phyloP scores from a whole-genome alignment of 495 filamentous ascomycete genomes.

The Hapsidospora chrysogenum region DNA sequence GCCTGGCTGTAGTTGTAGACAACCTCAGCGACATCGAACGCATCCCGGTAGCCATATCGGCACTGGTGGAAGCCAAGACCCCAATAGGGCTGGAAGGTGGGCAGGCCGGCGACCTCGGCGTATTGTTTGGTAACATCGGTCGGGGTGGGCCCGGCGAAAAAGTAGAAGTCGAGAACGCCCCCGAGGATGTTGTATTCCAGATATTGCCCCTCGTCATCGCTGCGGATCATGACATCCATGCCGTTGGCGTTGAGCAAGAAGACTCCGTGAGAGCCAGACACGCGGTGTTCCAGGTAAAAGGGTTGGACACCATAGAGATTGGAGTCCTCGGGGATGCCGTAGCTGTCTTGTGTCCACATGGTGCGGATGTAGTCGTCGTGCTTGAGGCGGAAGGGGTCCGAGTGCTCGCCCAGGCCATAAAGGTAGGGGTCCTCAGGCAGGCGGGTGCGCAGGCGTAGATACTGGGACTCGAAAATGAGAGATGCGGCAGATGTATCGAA shows the following conservation, averaged over 20 bases:
- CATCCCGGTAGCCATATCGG: conserved; percentile 63
- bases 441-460: conserved; percentile 50
- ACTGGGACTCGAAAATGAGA: conserved; percentile 67
- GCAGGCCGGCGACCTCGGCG: conserved; percentile 45
- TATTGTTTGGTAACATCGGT: conserved; percentile 62
- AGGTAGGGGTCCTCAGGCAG: conserved; percentile 49
- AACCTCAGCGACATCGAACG: conserved; percentile 62
- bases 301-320: conserved; percentile 79
- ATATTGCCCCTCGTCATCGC: conserved; percentile 44
- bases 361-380: conserved; percentile 65
- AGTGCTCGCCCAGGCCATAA: conserved; percentile 65
- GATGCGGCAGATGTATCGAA: conserved; percentile 58
- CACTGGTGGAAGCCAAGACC: not conserved
- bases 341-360: conserved; percentile 65
- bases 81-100: conserved; percentile 61
- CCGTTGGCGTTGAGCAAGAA: conserved; percentile 73
- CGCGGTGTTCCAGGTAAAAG: conserved; percentile 67
- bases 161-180: conserved; percentile 74
- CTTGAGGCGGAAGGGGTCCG: conserved; percentile 52
- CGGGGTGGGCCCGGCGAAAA: conserved; percentile 57
- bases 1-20: conserved; percentile 66
- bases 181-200: conserved; percentile 75
- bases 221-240: conserved; percentile 75
- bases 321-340: conserved; percentile 26
- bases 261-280: conserved; percentile 58